Evolutionary conservation across 371 early-diverging fungal species (phyloP).

Genomic region (Mucor indicus): DNA sequence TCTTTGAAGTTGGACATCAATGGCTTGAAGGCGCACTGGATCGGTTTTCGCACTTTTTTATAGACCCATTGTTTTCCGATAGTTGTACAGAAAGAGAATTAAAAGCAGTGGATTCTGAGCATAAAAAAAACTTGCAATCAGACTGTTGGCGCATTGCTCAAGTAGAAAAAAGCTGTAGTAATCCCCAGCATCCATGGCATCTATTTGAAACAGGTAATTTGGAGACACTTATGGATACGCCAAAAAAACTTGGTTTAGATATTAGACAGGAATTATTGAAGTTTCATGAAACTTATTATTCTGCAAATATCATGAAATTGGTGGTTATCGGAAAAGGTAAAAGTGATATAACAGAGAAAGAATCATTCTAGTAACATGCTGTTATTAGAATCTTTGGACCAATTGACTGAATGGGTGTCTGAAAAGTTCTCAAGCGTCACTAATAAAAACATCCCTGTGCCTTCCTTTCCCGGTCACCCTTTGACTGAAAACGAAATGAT

Average conservation of each 20-base stretch:
- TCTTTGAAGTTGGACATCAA: constrained; percentile 86
- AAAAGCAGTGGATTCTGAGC: constrained; percentile 92
- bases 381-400: constrained; percentile 75
- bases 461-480: constrained; percentile 68
- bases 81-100: constrained; percentile 91
- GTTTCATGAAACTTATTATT: constrained; percentile 87
- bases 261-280: constrained; percentile 79
- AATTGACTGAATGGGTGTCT: constrained; percentile 74
- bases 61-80: constrained; percentile 82
- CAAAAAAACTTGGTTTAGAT: constrained; percentile 70
- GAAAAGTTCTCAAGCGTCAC: constrained; percentile 68
- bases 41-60: constrained; percentile 94
- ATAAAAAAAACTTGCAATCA: constrained; percentile 87
- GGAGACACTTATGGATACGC: constrained; percentile 76
- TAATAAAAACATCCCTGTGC: constrained; percentile 68
- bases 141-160: constrained; percentile 85
- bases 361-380: no score
- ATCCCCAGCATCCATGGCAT: constrained; percentile 77
- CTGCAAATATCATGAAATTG: constrained; percentile 94
- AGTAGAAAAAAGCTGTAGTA: constrained; percentile 72
- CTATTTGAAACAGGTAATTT: constrained; percentile 84
- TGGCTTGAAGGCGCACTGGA: constrained; percentile 91
- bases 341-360: no score
- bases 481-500: constrained; percentile 64
- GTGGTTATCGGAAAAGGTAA: constrained; percentile 88